phyloP scores from a whole-genome alignment of 495 filamentous ascomycete genomes.

The Penicillium bialowiezense region DNA sequence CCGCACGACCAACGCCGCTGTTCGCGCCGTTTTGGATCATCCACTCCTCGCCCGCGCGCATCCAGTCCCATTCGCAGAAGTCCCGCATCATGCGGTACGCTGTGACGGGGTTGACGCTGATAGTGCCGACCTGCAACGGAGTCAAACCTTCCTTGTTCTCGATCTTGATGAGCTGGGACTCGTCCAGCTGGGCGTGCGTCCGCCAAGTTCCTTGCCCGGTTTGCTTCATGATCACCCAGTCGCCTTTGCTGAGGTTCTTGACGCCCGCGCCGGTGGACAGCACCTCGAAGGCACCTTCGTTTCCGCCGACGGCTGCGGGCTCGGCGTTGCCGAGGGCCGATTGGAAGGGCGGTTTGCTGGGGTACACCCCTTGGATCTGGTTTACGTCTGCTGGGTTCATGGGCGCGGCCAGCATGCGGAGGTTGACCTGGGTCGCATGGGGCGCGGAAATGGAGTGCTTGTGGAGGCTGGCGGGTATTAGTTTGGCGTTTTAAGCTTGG shows the following conservation, averaged over 20 bases:
- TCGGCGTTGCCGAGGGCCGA: constrained; percentile 66
- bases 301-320: constrained; percentile 76
- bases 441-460: constrained; percentile 76
- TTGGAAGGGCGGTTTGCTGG: constrained; percentile 72
- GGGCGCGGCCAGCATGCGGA: constrained; percentile 79
- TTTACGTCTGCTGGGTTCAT: constrained; percentile 98
- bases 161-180: constrained; percentile 62
- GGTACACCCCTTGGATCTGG: constrained; percentile 95
- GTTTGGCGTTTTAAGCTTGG: neutral
- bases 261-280: constrained; percentile 59
- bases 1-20: constrained; percentile 82
- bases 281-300: constrained; percentile 91
- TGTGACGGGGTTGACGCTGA: constrained; percentile 87
- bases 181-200: constrained; percentile 77
- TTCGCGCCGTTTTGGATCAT: constrained; percentile 97
- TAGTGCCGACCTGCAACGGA: constrained; percentile 73
- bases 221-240: constrained; percentile 85
- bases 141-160: constrained; percentile 65
- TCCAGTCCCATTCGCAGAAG: constrained; percentile 60
- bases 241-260: constrained; percentile 60
- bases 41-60: constrained; percentile 63
- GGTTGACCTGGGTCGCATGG: constrained; percentile 57
- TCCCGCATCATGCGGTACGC: constrained; percentile 91
- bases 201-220: constrained; percentile 89
- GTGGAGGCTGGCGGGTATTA: constrained; percentile 56